Evolutionary conservation across 2,329 filamentous ascomycete species (phyloP), one percentile per base, ranked within the genome.

Genomic region (Graphilbum fragrans): DNA sequence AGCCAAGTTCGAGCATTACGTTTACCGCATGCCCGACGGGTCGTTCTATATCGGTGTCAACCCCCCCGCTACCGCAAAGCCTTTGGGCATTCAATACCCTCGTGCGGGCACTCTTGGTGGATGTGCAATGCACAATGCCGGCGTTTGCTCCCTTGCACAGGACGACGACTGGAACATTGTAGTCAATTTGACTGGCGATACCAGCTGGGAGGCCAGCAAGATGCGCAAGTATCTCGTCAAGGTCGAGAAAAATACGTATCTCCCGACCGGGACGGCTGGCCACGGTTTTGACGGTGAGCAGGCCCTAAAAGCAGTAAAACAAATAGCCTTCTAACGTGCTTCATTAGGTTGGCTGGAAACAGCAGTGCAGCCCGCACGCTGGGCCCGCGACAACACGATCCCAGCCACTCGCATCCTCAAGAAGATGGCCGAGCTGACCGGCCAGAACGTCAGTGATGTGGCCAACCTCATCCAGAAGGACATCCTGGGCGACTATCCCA

Each of bases 261-360:
- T 74, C 2, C 50, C 53, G 3, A 50, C 50, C 31, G 48, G 49
- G 9, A 49, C 49, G 4, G 27, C 48, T 16, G 55, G 54, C 3
- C 76, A 80, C 49, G 76, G 76, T 12, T 71, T 65, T 47, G 51
- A 66, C 23, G 76, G 75, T 20, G 80, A 74, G 53, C 51, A 68
- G n/a, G n/a, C n/a, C n/a, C n/a, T n/a, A n/a, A n/a, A n/a, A n/a
- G n/a, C n/a, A n/a, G n/a, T n/a, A n/a, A n/a, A n/a, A n/a, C n/a
- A n/a, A n/a, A n/a, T n/a, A n/a, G n/a, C 8, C 25, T 29, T 29
- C 14, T 8, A 14, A 14, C 25, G 8, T 29, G 8, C 25, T 29
- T 29, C 14, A 8, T 29, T 29, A 29, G 41, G 72, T 7, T 77
- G 70, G 70, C 59, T 74, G 16, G 57, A 56, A 16, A 48, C 25